Evolutionary conservation across 2,329 filamentous ascomycete species (phyloP).

Genomic region (Ilyonectria sp.): DNA sequence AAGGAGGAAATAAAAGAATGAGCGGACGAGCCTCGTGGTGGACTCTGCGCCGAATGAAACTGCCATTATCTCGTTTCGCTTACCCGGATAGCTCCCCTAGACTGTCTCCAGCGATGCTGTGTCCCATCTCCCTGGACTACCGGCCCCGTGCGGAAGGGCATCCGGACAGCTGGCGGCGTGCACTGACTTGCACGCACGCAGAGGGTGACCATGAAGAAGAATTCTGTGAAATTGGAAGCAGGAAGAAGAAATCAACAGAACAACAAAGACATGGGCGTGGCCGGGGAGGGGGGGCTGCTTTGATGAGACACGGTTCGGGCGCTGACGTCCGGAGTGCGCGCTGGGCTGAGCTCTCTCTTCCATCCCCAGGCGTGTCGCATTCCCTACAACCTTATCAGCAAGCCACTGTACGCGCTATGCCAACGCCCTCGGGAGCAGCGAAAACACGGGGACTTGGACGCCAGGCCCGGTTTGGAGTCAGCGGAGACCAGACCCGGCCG

Average conservation of each 20-base stretch:
- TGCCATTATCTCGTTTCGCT: constrained; percentile 46
- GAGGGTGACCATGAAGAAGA: background rate
- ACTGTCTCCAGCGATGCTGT: constrained; percentile 21
- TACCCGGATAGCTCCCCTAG: constrained; percentile 46
- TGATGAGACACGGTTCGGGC: background rate
- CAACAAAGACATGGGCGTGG: constrained; percentile 1
- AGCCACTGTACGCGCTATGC: constrained; percentile 28
- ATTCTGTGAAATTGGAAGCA: background rate
- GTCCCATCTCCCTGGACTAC: constrained; percentile 47
- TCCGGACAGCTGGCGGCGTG: constrained; percentile 29
- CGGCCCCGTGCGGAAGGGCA: constrained; percentile 44
- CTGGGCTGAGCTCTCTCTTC: background rate
- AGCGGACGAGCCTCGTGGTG: constrained; percentile 43
- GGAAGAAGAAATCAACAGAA: background rate
- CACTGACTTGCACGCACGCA: constrained; percentile 21
- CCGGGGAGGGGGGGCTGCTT: background rate
- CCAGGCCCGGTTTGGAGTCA: constrained; percentile 7
- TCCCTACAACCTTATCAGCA: constrained; percentile 45
- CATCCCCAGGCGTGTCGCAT: constrained; percentile 27
- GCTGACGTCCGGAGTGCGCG: too few relatives aligned
- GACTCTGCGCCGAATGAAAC: constrained; percentile 43
- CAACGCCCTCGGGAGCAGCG: constrained; percentile 25
- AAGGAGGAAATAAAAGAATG: constrained; percentile 38
- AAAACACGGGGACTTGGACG: constrained; percentile 15
- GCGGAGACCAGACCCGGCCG: constrained; percentile 24